Evolutionary conservation across 2,329 filamentous ascomycete genomes (phyloP).

Genomic region (Albophoma yamanashiensis): DNA sequence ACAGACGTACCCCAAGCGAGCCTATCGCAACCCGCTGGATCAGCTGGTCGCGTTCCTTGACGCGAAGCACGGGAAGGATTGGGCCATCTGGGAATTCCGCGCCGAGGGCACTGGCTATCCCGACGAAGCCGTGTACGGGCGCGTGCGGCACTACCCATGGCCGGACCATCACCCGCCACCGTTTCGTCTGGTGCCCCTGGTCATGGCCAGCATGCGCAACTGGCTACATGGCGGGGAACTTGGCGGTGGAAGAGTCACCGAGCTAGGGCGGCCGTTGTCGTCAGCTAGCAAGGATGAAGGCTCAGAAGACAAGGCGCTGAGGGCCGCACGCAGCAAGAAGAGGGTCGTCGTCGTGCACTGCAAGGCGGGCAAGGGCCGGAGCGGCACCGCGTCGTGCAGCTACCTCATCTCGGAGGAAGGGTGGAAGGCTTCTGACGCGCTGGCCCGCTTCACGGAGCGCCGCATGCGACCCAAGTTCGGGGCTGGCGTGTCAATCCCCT

Average conservation of each 20-base stretch:
- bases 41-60: slow-evolving; percentile 82
- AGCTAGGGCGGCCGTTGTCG: slow-evolving; percentile 5
- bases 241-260: slow-evolving; percentile 10
- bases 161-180: slow-evolving; percentile 96
- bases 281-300: slow-evolving; percentile 1
- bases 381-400: slow-evolving; percentile 76
- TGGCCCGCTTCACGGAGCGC: slow-evolving; percentile 58
- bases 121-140: slow-evolving; percentile 74
- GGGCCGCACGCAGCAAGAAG: slow-evolving; percentile 19
- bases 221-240: slow-evolving; percentile 56
- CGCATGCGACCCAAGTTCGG: slow-evolving; percentile 88
- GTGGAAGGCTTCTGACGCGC: slow-evolving; percentile 42
- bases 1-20: slow-evolving; percentile 78
- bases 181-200: slow-evolving; percentile 77
- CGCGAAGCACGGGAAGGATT: slow-evolving; percentile 68
- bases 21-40: slow-evolving; percentile 89
- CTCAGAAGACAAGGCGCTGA: neutral
- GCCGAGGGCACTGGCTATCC: slow-evolving; percentile 95
- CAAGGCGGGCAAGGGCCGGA: slow-evolving; percentile 92
- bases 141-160: slow-evolving; percentile 88
- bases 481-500: slow-evolving; percentile 83
- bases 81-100: slow-evolving; percentile 97
- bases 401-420: slow-evolving; percentile 83
- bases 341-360: slow-evolving; percentile 89
- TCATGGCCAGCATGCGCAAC: slow-evolving; percentile 86